Evolutionary conservation across 2,329 filamentous ascomycete species (phyloP).

Genomic region (Microcyclospora pomicola): DNA sequence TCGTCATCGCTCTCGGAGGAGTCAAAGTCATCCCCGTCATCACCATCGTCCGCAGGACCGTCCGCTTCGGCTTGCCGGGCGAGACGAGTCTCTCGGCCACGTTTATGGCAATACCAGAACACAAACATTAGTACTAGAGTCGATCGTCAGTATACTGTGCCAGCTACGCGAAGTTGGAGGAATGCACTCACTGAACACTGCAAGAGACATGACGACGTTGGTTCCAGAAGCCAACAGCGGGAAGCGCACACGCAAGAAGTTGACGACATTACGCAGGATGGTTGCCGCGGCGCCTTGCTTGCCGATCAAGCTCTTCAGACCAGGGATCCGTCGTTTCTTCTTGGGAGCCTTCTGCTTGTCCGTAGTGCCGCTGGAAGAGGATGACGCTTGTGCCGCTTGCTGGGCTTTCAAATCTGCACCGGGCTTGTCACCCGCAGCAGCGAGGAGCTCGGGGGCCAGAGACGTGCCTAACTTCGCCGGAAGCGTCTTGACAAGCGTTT

Average conservation of each 20-base stretch:
- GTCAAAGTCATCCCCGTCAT: conserved; percentile 6
- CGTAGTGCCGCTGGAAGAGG: not conserved
- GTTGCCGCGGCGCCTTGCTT: conserved; percentile 77
- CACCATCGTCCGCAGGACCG: conserved; percentile 6
- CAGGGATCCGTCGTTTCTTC: conserved; percentile 54
- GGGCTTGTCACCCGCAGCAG: conserved; percentile 60
- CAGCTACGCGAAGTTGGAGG: not conserved
- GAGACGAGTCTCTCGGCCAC: conserved; percentile 72
- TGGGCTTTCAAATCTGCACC: conserved; percentile 29
- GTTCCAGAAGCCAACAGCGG: conserved; percentile 74
- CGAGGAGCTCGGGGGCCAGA: conserved; percentile 69
- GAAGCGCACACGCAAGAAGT: conserved; percentile 74
- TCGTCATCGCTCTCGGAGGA: conserved; percentile 8
- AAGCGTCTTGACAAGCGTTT: conserved; percentile 74
- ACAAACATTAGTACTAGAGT: conserved; percentile 69
- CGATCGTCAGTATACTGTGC: conserved; percentile 11
- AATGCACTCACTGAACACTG: conserved; percentile 59
- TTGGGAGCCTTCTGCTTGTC: conserved; percentile 32
- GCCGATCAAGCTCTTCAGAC: conserved; percentile 63
- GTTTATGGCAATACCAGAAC: conserved; percentile 97
- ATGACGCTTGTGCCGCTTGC: conserved; percentile 7
- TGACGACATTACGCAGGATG: conserved; percentile 81
- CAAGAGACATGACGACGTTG: conserved; percentile 81
- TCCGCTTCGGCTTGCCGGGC: conserved; percentile 20
- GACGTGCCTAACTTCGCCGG: conserved; percentile 66